Conservation (phyloP, 1,284 basidiomycete species). For the Cronartium ribicola region DNA sequence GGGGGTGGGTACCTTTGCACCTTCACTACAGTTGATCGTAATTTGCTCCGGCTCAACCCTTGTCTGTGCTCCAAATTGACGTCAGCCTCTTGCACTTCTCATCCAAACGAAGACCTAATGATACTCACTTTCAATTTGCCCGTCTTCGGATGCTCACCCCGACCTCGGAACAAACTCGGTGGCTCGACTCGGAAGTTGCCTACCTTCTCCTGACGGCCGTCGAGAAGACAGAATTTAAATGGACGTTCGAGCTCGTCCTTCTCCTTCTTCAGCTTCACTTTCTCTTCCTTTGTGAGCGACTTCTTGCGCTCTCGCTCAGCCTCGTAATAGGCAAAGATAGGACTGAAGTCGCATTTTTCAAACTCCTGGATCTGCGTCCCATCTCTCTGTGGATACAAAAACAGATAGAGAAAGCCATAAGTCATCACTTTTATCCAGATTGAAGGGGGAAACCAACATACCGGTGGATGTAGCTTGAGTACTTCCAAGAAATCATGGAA, state of each 20-base stretch:
- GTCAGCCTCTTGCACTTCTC: slow-evolving; percentile 1
- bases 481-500: slow-evolving; percentile 82
- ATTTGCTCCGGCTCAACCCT: slow-evolving; percentile 89
- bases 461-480: slow-evolving; percentile 78
- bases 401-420: background rate
- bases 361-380: slow-evolving; percentile 73
- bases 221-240: slow-evolving; percentile 78
- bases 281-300: slow-evolving; percentile 73
- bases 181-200: slow-evolving; percentile 99
- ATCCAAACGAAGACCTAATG: background rate
- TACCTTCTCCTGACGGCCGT: slow-evolving; percentile 94
- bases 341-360: slow-evolving; percentile 83
- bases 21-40: slow-evolving; percentile 81
- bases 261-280: slow-evolving; percentile 78
- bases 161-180: slow-evolving; percentile 92
- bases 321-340: slow-evolving; percentile 91
- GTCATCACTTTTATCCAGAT: background rate
- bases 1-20: slow-evolving; percentile 62
- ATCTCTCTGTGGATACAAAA: slow-evolving; percentile 53
- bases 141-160: slow-evolving; percentile 97
- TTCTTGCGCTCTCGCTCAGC: slow-evolving; percentile 90
- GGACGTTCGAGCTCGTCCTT: slow-evolving; percentile 79
- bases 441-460: slow-evolving; percentile 53
- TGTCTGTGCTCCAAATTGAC: slow-evolving; percentile 56
- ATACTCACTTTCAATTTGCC: slow-evolving; percentile 79